Conservation (phyloP, 176 grass and related monocot species). For the Secale cereale region DNA sequence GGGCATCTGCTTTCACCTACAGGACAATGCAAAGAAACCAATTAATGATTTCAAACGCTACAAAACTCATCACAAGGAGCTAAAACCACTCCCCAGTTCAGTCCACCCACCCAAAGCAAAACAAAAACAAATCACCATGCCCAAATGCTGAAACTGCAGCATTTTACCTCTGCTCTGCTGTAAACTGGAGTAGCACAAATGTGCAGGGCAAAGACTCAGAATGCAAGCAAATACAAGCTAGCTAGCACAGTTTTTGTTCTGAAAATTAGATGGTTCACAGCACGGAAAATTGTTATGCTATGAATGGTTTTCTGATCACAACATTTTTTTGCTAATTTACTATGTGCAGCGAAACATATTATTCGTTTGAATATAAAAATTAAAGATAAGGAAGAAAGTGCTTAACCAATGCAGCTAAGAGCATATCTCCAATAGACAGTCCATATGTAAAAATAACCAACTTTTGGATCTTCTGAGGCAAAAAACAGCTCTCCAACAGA, state of each 20-base stretch:
- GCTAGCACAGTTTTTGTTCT: not conserved
- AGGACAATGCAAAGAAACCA: not conserved
- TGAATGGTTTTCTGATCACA: not conserved
- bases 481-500: too few species aligned
- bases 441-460: too few species aligned
- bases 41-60: not conserved
- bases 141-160: not conserved
- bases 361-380: not conserved
- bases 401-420: not conserved
- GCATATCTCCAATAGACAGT: too few species aligned
- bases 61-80: not conserved
- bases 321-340: too few species aligned
- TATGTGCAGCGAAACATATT: not conserved
- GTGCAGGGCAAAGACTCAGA: not conserved
- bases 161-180: not conserved
- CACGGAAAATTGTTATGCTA: not conserved
- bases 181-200: not conserved
- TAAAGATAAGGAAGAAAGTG: not conserved
- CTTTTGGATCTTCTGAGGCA: too few species aligned
- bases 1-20: slow-evolving; percentile 47
- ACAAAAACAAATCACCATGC: not conserved
- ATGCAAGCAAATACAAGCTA: not conserved
- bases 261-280: slow-evolving; percentile 5
- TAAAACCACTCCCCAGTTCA: not conserved
- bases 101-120: not conserved